Evolutionary conservation across 1,284 basidiomycete species (phyloP).

Genomic region (Naganishia albida): DNA sequence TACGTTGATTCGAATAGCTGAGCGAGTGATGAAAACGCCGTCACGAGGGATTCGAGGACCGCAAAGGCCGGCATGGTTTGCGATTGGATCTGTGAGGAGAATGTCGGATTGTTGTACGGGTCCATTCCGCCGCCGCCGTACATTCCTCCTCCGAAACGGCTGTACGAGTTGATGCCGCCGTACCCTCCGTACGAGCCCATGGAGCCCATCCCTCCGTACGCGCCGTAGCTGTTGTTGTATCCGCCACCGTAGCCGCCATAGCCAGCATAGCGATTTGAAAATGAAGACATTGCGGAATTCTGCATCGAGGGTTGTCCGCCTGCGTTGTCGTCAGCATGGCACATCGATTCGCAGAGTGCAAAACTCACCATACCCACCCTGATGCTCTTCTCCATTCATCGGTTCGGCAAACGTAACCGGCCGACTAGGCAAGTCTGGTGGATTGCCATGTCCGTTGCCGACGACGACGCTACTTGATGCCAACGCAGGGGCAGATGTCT

Average conservation of each 20-base stretch:
- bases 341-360: background rate
- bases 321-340: background rate
- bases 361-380: conserved; percentile 1
- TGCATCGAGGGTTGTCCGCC: conserved; percentile 10
- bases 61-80: conserved; percentile 91
- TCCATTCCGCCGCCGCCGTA: conserved; percentile 28
- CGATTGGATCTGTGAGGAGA: conserved; percentile 83
- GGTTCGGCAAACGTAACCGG: conserved; percentile 4
- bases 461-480: conserved; percentile 11
- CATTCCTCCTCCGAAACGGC: conserved; percentile 22
- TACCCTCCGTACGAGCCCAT: conserved; percentile 48
- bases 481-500: background rate
- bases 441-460: conserved; percentile 2
- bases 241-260: conserved; percentile 25
- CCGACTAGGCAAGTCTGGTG: conserved; percentile 6
- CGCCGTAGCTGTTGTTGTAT: conserved; percentile 8
- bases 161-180: conserved; percentile 44
- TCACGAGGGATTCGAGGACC: conserved; percentile 90
- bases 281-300: conserved; percentile 21
- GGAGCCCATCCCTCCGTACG: conserved; percentile 51
- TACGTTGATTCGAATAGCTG: conserved; percentile 98
- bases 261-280: conserved; percentile 26
- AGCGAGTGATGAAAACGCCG: conserved; percentile 91
- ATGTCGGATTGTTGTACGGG: conserved; percentile 57
- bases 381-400: conserved; percentile 8